phyloP scores from a whole-genome alignment of 257 asterid genomes.

The Petunia axillaris region DNA sequence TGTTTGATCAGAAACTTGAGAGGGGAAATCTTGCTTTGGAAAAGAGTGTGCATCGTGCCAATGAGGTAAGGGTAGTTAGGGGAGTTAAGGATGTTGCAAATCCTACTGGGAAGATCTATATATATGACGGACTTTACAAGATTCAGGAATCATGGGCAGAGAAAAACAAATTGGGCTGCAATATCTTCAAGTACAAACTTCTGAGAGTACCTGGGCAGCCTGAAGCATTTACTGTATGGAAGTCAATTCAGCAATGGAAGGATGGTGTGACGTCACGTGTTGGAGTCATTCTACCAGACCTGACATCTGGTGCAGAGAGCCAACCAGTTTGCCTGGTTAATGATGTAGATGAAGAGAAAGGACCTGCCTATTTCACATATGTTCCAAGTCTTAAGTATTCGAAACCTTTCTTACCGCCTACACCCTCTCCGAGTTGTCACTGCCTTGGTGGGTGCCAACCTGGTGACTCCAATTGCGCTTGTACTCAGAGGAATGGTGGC shows the following conservation, averaged over 20 bases:
- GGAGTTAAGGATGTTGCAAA: constrained; percentile 53
- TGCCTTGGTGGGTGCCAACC: constrained; percentile 89
- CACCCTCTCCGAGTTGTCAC: constrained; percentile 60
- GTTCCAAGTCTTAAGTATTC: constrained; percentile 55
- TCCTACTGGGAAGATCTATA: constrained; percentile 65
- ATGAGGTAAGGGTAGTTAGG: constrained; percentile 62
- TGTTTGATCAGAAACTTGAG: constrained; percentile 39
- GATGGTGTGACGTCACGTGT: constrained; percentile 60
- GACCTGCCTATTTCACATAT: constrained; percentile 91
- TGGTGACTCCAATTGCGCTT: constrained; percentile 67
- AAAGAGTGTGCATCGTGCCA: constrained; percentile 31
- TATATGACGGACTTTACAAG: constrained; percentile 81
- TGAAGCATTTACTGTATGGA: constrained; percentile 77
- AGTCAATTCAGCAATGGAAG: constrained; percentile 86
- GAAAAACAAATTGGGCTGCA: constrained; percentile 66
- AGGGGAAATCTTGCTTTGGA: constrained; percentile 56
- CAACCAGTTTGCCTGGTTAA: constrained; percentile 82
- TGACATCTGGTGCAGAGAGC: constrained; percentile 78
- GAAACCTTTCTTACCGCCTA: constrained; percentile 50
- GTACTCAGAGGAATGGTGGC: constrained; percentile 64
- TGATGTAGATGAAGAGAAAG: constrained; percentile 86
- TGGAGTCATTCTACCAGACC: constrained; percentile 81
- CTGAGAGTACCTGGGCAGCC: constrained; percentile 86
- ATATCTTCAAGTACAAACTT: constrained; percentile 79
- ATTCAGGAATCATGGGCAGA: constrained; percentile 86